Evolutionary conservation across 2,329 filamentous ascomycete species (phyloP).

Genomic region (Aspergillus cejpii): DNA sequence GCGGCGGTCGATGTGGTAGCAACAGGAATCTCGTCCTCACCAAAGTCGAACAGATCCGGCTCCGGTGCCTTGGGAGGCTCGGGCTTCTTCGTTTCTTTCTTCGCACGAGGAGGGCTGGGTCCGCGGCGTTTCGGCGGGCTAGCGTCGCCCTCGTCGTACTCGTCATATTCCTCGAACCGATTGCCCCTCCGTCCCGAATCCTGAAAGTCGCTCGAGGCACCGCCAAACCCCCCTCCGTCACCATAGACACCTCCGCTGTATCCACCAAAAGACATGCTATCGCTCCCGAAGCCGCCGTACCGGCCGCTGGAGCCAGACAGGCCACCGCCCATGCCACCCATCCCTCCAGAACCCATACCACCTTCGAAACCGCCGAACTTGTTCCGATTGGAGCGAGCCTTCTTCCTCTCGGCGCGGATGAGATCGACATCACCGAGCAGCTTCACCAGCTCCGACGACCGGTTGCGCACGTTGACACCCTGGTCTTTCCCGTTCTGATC

Average conservation of each 20-base stretch:
- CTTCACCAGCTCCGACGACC: constrained; percentile 90
- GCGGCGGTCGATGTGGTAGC: constrained; percentile 37
- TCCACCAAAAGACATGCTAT: constrained; percentile 57
- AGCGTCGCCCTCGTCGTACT: constrained; percentile 72
- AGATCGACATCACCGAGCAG: constrained; percentile 67
- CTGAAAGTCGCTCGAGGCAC: constrained; percentile 64
- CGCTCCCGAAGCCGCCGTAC: constrained; percentile 89
- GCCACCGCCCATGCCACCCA: constrained; percentile 44
- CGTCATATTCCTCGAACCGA: constrained; percentile 93
- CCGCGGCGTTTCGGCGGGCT: constrained; percentile 50
- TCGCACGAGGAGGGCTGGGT: constrained; percentile 35
- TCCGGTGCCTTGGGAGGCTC: constrained; percentile 77
- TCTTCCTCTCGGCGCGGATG: constrained; percentile 64
- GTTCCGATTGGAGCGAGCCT: constrained; percentile 79
- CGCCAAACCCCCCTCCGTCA: constrained; percentile 91
- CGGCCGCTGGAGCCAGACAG: constrained; percentile 53
- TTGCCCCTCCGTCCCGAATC: constrained; percentile 59
- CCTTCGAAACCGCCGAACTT: constrained; percentile 96
- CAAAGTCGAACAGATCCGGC: constrained; percentile 83
- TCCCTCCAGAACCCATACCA: constrained; percentile 56
- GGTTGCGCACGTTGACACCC: constrained; percentile 92
- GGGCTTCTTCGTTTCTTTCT: constrained; percentile 53
- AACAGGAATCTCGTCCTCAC: constrained; percentile 58
- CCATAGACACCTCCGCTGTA: constrained; percentile 76
- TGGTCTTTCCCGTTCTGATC: constrained; percentile 96